A percentile compares a stretch with the other conserved stretches of the same genome.
Evolutionary conservation across 495 filamentous ascomycete species (phyloP).

Genomic region (Cryomyces antarcticus): DNA sequence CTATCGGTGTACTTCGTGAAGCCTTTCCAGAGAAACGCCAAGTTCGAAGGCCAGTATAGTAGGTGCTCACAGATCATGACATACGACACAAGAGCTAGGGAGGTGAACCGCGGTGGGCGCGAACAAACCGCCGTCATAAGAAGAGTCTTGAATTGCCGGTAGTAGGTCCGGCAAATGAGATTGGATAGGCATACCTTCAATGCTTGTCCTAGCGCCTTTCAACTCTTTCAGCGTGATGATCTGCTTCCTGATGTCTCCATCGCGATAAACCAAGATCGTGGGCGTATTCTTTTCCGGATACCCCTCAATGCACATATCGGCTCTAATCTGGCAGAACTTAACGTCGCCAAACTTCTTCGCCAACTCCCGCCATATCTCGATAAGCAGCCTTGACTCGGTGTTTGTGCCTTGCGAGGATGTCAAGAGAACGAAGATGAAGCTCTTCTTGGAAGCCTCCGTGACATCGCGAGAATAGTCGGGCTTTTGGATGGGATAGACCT

Average conservation of each 20-base stretch:
- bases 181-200: constrained; percentile 28
- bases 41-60: background rate
- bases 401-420: constrained; percentile 59
- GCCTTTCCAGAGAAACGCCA: constrained; percentile 18
- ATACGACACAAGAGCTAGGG: constrained; percentile 1
- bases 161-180: background rate
- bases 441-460: constrained; percentile 64
- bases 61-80: constrained; percentile 12
- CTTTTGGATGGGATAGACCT: constrained; percentile 85
- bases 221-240: constrained; percentile 69
- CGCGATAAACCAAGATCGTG: constrained; percentile 78
- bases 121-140: background rate
- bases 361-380: constrained; percentile 70
- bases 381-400: constrained; percentile 59
- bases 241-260: constrained; percentile 79
- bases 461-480: constrained; percentile 80
- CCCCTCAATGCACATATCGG: constrained; percentile 82
- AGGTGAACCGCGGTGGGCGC: constrained; percentile 1
- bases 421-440: constrained; percentile 67
- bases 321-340: constrained; percentile 95
- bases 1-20: constrained; percentile 38
- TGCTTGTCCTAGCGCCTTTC: constrained; percentile 43
- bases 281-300: constrained; percentile 91
- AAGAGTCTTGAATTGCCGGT: background rate
- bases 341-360: constrained; percentile 73